Evolutionary conservation across 2,329 filamentous ascomycete species (phyloP).

Genomic region (Rhynchosporium secalis): DNA sequence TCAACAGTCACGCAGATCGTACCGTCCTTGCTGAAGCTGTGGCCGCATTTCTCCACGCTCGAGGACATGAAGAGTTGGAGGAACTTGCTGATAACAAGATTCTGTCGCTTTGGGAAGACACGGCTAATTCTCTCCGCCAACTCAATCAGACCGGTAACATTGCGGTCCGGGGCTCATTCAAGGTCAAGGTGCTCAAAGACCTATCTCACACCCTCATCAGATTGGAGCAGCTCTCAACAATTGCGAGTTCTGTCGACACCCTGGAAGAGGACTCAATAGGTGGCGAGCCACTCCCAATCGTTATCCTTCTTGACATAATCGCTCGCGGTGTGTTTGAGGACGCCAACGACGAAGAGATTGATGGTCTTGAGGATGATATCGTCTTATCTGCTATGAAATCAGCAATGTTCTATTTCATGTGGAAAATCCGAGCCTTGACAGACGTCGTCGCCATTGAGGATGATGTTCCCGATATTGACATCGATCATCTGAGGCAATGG

Average conservation of each 20-base stretch:
- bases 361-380: slow-evolving; percentile 77
- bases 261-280: slow-evolving; percentile 71
- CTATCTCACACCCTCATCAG: slow-evolving; percentile 75
- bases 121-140: slow-evolving; percentile 66
- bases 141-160: slow-evolving; percentile 69
- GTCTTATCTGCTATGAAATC: slow-evolving; percentile 74
- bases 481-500: slow-evolving; percentile 59
- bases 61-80: slow-evolving; percentile 82
- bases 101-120: slow-evolving; percentile 81
- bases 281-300: slow-evolving; percentile 54
- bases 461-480: slow-evolving; percentile 56
- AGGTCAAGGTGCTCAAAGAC: slow-evolving; percentile 63
- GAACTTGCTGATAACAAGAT: slow-evolving; percentile 82
- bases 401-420: slow-evolving; percentile 90
- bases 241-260: slow-evolving; percentile 74
- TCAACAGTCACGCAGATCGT: slow-evolving; percentile 86
- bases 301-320: slow-evolving; percentile 71
- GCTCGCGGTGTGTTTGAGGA: slow-evolving; percentile 71
- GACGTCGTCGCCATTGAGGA: slow-evolving; percentile 54
- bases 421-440: slow-evolving; percentile 71
- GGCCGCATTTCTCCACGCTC: slow-evolving; percentile 78
- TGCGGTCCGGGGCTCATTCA: slow-evolving; percentile 68
- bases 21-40: slow-evolving; percentile 82
- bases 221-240: slow-evolving; percentile 75
- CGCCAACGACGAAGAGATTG: slow-evolving; percentile 63